Percentiles rank a stretch among this genome's conserved stretches.
Conservation (phyloP, 495 filamentous ascomycete species). For the Staphylotrichum tortipilum region DNA sequence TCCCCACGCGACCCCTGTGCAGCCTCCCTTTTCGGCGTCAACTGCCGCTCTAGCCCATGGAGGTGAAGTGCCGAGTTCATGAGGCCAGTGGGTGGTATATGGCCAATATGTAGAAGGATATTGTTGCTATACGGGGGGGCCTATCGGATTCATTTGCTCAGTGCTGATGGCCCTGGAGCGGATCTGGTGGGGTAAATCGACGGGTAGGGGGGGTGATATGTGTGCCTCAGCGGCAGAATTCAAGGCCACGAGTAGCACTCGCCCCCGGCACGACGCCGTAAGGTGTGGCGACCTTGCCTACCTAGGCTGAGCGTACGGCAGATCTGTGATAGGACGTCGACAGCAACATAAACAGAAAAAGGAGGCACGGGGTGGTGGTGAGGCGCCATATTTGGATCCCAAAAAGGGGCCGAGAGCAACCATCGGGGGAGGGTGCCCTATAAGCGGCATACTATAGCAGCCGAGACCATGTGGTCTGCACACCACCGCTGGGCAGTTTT, state of each 20-base stretch:
- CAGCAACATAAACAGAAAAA: neutral
- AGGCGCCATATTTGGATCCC: neutral
- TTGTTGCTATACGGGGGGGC: neutral
- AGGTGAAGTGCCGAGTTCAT: conserved; percentile 20
- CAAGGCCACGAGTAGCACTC: neutral
- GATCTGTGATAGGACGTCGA: conserved; percentile 7
- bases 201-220: conserved; percentile 4
- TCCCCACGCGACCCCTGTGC: neutral
- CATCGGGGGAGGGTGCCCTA: neutral
- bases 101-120: conserved; percentile 14
- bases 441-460: neutral
- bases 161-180: neutral
- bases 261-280: neutral
- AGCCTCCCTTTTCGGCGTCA: neutral
- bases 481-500: no score
- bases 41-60: conserved; percentile 16
- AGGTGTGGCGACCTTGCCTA: neutral
- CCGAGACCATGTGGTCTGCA: neutral
- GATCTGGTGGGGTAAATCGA: conserved; percentile 5
- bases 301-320: conserved; percentile 2
- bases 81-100: conserved; percentile 4
- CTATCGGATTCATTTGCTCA: conserved; percentile 4
- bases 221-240: neutral
- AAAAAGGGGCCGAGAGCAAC: conserved; percentile 1
- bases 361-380: neutral